Base-by-base conservation (phyloP, 768 basidiomycete genomes). In the Pisolithus albus region DNA sequence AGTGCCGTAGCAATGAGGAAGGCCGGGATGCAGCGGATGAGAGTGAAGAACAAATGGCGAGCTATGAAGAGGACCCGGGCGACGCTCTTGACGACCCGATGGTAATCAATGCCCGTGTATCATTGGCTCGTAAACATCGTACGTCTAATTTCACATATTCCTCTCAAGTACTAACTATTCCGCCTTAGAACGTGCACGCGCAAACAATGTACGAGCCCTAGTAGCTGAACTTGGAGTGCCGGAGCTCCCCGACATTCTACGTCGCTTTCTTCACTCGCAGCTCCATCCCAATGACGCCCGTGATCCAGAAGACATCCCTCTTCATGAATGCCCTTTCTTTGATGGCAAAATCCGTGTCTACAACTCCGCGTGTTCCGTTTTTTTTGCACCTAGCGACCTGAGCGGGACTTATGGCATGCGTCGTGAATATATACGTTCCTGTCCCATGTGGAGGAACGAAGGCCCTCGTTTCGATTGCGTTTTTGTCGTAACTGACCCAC, bases 291-390 rank as follows among this genome's bases (percentile, higher is more conserved):
- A 60, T 7, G 48, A 61, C 18, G 5, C 39, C 9, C n/a, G 21
- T 21, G 21, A 18, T 41, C 8, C 39, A 41, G 16, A 41, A 5
- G 21, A 41, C 8, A 41, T 41, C 8, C 39, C 39, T 41, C n/a
- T 18, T 18, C 16, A 41, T 21, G n/a, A 41, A 18, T 41, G 39
- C 16, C 39, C 39, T 9, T 41, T 41, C 21, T 41, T 18, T 10
- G 4, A 41, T 18, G 39, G 39, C 18, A 16, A 16, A 18, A 3
- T 41, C 4, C 16, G 21, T 18, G n/a, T 41, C 39, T 60, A 56
- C 16, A 58, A 62, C 30, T 68, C 61, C 0, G 61, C 61, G 3
- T 43, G 49, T 0, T 59, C 63, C 0, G 38, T 23, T 8, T 72
- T 61, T 28, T 65, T 57, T 52, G 59, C 60, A 0, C 64, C 4